Evolutionary conservation across 768 basidiomycete species (phyloP).

Genomic region (Leccinum disarticulatum): DNA sequence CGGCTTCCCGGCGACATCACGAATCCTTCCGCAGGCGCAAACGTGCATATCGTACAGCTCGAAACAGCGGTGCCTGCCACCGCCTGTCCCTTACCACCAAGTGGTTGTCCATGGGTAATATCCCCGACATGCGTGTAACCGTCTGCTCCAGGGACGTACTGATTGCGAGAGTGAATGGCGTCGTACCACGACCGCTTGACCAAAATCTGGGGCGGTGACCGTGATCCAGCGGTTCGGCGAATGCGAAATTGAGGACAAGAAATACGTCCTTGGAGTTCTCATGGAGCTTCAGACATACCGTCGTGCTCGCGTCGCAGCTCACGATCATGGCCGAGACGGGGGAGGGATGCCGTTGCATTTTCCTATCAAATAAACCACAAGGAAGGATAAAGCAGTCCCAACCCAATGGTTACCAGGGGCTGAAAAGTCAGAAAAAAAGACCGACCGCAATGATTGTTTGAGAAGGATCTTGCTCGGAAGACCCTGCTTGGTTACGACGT

Average conservation of each 20-base stretch:
- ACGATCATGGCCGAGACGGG: constrained; percentile 44
- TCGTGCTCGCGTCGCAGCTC: constrained; percentile 61
- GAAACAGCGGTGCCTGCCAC: constrained; percentile 65
- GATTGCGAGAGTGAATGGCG: constrained; percentile 51
- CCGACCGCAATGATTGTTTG: constrained; percentile 29
- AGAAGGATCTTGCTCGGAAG: constrained; percentile 38
- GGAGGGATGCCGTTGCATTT: constrained; percentile 18
- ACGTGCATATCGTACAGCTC: constrained; percentile 57
- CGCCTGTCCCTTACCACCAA: constrained; percentile 45
- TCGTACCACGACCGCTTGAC: constrained; percentile 19
- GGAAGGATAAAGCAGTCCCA: background rate
- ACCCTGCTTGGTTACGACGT: constrained; percentile 37
- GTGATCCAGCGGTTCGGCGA: constrained; percentile 39
- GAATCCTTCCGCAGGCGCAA: constrained; percentile 36
- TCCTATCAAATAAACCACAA: constrained; percentile 17
- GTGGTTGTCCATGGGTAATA: constrained; percentile 46
- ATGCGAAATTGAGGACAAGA: constrained; percentile 62
- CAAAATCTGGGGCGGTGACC: constrained; percentile 20
- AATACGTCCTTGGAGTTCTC: constrained; percentile 39
- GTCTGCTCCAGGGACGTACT: constrained; percentile 45
- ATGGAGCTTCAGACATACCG: constrained; percentile 45
- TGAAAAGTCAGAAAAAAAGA: background rate
- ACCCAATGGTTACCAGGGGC: background rate
- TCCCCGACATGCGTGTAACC: constrained; percentile 44
- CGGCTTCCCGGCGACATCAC: constrained; percentile 16